Percentiles rank a stretch among this genome's conserved stretches.
These are phyloP conservation scores for Nannochloris sp. DNA, from an alignment of 139 green algal species.

Conservation along the genomic window DNA sequence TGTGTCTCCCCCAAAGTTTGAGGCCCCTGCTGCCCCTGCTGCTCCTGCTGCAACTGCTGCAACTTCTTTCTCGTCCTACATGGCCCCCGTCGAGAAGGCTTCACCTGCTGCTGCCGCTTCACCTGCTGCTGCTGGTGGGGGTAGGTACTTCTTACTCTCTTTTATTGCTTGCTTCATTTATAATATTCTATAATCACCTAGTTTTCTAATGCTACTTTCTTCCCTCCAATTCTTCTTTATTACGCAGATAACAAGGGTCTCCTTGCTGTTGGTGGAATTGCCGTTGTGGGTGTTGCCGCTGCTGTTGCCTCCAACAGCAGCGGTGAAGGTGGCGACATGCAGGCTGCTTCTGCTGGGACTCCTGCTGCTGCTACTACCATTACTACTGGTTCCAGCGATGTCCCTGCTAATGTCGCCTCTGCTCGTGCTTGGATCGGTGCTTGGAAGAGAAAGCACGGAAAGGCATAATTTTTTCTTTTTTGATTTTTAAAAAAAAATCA, in stretches of 20 bases:
- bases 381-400: constrained; percentile 7
- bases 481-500: too few species aligned
- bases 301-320: constrained; percentile 3
- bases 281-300: constrained; percentile 2
- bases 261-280: constrained; percentile 11
- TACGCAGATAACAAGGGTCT: constrained; percentile 19
- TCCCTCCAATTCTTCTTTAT: not conserved
- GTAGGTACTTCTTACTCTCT: not conserved
- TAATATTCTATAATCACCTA: not conserved
- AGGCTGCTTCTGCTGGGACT: not conserved
- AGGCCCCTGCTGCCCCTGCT: not conserved
- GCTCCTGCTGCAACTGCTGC: not conserved
- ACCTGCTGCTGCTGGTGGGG: not conserved
- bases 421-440: constrained; percentile 38
- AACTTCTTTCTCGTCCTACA: too few species aligned
- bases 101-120: not conserved
- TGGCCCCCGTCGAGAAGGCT: not conserved
- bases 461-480: constrained; percentile 11
- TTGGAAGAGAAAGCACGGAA: constrained; percentile 32
- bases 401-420: constrained; percentile 38
- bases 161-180: not conserved
- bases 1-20: not conserved
- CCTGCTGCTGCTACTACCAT: not conserved
- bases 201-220: not conserved
- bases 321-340: not conserved